These are phyloP conservation scores for Exophiala sideris DNA, from an alignment of 2,329 filamentous ascomycete species.

Conservation along the genomic window DNA sequence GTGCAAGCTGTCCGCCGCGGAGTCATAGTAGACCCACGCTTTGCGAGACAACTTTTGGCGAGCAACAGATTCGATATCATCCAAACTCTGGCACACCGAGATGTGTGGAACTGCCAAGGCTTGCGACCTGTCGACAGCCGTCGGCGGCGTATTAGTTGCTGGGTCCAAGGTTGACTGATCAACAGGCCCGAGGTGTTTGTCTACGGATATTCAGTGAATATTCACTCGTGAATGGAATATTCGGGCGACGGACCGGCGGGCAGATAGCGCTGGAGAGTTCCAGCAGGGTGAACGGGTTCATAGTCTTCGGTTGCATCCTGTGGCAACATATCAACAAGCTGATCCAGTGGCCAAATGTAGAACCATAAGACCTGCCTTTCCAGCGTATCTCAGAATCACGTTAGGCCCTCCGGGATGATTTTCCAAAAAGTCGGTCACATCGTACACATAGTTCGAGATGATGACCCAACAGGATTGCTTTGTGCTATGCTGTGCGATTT, in stretches of 20 bases:
- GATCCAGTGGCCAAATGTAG: too few relatives aligned
- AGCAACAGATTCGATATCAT: constrained; percentile 10
- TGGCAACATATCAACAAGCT: too few relatives aligned
- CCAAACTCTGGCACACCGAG: constrained; percentile 6
- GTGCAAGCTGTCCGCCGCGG: constrained; percentile 14
- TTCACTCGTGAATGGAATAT: constrained; percentile 46
- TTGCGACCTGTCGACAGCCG: too few relatives aligned
- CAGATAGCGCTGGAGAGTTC: constrained; percentile 33
- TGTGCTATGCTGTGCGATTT: constrained; percentile 79
- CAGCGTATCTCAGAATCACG: constrained; percentile 82
- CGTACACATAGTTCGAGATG: constrained; percentile 75
- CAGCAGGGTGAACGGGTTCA: constrained; percentile 15
- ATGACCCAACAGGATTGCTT: constrained; percentile 81
- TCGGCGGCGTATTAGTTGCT: too few relatives aligned
- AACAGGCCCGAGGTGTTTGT: constrained; percentile 6
- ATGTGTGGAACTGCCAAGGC: too few relatives aligned
- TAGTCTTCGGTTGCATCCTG: constrained; percentile 63
- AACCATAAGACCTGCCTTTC: constrained; percentile 38
- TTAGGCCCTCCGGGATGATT: constrained; percentile 85
- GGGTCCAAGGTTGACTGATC: constrained; percentile 36
- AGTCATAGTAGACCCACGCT: constrained; percentile 6
- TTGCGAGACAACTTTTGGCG: neutral
- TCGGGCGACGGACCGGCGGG: constrained; percentile 35
- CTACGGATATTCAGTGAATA: constrained; percentile 42
- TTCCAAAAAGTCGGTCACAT: constrained; percentile 74